phyloP scores from a whole-genome alignment of 139 green algal species.

The Auxenochlorella pyrenoidosa region DNA sequence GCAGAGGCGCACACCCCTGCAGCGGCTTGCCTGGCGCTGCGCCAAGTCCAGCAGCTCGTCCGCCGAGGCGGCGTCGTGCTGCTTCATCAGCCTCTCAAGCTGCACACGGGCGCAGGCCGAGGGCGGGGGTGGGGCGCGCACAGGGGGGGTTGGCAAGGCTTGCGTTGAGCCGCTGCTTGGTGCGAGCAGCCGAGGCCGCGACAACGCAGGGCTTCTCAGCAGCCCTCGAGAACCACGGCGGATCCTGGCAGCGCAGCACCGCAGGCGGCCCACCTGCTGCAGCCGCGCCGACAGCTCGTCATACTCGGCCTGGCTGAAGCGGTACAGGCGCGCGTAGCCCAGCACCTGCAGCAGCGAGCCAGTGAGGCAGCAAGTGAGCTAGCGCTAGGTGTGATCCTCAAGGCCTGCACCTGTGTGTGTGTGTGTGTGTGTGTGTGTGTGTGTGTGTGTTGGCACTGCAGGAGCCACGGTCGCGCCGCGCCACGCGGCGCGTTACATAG shows the following conservation, averaged over 20 bases:
- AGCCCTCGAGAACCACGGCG: too few species aligned
- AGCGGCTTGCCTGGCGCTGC: background rate
- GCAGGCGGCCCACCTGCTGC: background rate
- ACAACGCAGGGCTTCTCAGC: background rate
- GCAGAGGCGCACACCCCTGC: background rate
- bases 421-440: background rate
- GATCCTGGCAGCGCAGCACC: background rate
- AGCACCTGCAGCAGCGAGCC: constrained; percentile 36
- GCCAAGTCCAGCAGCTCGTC: constrained; percentile 65
- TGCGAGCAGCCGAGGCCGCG: background rate
- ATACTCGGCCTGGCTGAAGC: constrained; percentile 61
- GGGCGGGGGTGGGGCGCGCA: too few species aligned
- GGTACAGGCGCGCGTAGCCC: constrained; percentile 45
- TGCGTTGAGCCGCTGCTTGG: background rate
- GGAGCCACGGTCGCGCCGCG: too few species aligned
- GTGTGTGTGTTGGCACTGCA: too few species aligned
- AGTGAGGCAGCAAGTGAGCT: background rate
- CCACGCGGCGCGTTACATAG: too few species aligned
- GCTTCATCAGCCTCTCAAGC: constrained; percentile 58
- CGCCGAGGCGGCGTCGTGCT: constrained; percentile 49
- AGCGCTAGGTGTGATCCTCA: background rate
- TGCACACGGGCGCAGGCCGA: background rate
- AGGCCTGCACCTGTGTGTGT: too few species aligned
- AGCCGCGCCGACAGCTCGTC: constrained; percentile 49
- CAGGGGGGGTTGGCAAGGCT: too few species aligned